Base-by-base conservation (phyloP, 352 stramenopile species). In the Pythium myriotylum region DNA sequence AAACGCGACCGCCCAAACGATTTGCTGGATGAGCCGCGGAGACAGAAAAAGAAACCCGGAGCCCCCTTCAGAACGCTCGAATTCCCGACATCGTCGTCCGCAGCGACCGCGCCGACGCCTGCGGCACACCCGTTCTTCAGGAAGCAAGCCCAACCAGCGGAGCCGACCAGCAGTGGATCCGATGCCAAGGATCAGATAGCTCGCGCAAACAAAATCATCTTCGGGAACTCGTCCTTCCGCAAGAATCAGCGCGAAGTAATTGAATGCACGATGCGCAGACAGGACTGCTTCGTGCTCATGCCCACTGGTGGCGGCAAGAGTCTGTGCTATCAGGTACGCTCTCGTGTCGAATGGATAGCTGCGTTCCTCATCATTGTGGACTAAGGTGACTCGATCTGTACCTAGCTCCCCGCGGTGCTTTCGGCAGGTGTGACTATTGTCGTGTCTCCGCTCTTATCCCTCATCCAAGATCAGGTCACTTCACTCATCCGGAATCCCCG, bases 261-360 rank as follows among this genome's bases (percentile, higher is more conserved):
- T 23, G 84, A 98, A 62, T 75, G 81, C 17, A 98, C 94, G 26
- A 86, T 99, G 62, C 73, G 70, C 29, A 83, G 84, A 22, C 64
- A 97, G 42, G 92, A 98, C 78, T 90, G 76, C 42, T 98, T 99
- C 70, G 88, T 98, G 56, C 77, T 98, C 35, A 98, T 98, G 94
- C 88, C 91, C 47, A 98, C 94, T 20, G 89, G 88, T 46, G 88
- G 87, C n/a, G 88, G 88, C 62, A 96, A 96, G 69, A 94, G 84
- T 62, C 71, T 99, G 13, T 97, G 86, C 55, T 98, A 98, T 64
- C 89, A 98, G 78, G 72, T 97, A 10, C 29, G 29, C 5, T 35
- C 29, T 35, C 29, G 29, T 10, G 10, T 35, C 29, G 29, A 10
- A 5, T 35, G 5, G 10, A 5, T 35, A 10, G 29, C 10, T 35